Evolutionary conservation across 1,139 yeast species (phyloP).

Genomic region (Suhomyces panamericanus): DNA sequence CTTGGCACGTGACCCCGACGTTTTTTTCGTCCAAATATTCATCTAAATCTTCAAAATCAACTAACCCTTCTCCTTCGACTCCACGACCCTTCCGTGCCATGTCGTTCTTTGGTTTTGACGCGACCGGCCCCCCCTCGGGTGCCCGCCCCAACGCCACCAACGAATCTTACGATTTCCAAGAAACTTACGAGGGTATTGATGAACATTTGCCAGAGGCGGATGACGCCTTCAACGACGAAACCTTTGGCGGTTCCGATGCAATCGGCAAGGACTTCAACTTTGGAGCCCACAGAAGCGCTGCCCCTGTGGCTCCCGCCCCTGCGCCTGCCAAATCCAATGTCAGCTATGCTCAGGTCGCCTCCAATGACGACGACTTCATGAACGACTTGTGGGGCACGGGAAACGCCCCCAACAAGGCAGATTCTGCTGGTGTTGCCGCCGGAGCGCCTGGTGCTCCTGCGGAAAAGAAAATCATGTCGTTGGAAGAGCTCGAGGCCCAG

Average conservation of each 20-base stretch:
- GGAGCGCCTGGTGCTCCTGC: constrained; percentile 2
- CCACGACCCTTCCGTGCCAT: constrained; percentile 21
- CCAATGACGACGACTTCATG: constrained; percentile 50
- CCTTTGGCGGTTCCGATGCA: constrained; percentile 67
- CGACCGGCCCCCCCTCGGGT: constrained; percentile 38
- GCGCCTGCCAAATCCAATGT: constrained; percentile 32
- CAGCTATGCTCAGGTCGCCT: constrained; percentile 55
- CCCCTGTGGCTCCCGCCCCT: constrained; percentile 10
- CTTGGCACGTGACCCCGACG: constrained; percentile 9
- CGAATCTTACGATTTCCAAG: constrained; percentile 70
- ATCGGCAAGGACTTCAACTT: constrained; percentile 77
- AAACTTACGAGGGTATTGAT: constrained; percentile 79
- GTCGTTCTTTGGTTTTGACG: constrained; percentile 63
- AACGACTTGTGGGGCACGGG: constrained; percentile 50
- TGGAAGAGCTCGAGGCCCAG: constrained; percentile 79
- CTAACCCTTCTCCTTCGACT: not conserved
- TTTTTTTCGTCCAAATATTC: constrained; percentile 10
- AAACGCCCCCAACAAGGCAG: constrained; percentile 27
- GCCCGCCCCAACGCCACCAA: constrained; percentile 12
- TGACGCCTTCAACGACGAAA: constrained; percentile 83
- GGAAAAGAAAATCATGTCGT: constrained; percentile 55
- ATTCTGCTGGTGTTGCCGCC: constrained; percentile 1
- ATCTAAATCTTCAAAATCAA: not conserved
- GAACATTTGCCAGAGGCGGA: constrained; percentile 67
- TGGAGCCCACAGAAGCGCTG: constrained; percentile 35